phyloP scores from a whole-genome alignment of 1,284 basidiomycete species.

The Ganoderma leucocontextum region DNA sequence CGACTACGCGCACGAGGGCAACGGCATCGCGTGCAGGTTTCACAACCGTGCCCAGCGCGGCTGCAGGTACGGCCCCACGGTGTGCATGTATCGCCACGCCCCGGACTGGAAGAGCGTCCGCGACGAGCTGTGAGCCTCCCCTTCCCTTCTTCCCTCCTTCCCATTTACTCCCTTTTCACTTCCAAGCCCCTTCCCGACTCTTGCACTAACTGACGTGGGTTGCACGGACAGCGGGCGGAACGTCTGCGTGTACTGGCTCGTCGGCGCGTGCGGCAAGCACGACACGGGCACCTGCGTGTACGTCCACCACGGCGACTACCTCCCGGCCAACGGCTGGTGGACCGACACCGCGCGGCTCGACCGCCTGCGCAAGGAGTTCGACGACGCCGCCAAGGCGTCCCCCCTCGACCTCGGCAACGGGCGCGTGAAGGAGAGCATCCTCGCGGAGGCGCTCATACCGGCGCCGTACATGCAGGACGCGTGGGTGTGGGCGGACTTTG shows the following conservation, averaged over 20 bases:
- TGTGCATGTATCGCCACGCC: conserved; percentile 57
- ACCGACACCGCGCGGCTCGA: conserved; percentile 10
- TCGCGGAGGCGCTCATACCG: conserved; percentile 21
- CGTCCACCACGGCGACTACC: conserved; percentile 44
- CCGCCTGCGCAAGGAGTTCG: conserved; percentile 16
- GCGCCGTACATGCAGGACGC: conserved; percentile 15
- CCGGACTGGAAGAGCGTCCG: conserved; percentile 59
- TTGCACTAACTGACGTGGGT: too few species aligned
- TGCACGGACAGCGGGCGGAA: conserved; percentile 53
- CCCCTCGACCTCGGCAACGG: conserved; percentile 1
- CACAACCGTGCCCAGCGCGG: conserved; percentile 54
- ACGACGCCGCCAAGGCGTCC: background rate
- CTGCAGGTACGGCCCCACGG: conserved; percentile 46
- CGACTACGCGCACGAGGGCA: conserved; percentile 58
- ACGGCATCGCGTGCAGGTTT: conserved; percentile 57
- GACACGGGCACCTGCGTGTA: conserved; percentile 44
- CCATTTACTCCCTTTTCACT: background rate
- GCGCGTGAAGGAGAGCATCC: conserved; percentile 5
- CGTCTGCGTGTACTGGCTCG: conserved; percentile 48
- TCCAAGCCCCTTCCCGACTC: too few species aligned
- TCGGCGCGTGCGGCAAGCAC: conserved; percentile 39
- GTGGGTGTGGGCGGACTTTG: background rate
- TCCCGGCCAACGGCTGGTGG: conserved; percentile 32
- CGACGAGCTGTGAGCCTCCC: conserved; percentile 57
- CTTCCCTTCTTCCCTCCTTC: background rate